Conservation (phyloP, 345 rosid genomes). For the Iberis pinnata region DNA sequence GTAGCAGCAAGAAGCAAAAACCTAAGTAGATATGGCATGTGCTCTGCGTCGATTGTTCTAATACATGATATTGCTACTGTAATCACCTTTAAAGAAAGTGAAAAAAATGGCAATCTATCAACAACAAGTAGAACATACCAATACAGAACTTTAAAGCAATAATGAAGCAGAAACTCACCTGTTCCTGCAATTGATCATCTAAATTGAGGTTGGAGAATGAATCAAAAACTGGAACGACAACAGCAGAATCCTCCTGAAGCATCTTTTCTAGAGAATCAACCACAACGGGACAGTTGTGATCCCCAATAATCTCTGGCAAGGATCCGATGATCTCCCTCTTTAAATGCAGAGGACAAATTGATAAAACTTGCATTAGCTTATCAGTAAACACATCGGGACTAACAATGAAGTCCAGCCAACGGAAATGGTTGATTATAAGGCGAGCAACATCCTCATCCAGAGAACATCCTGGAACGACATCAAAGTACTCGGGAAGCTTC, state of each 20-base stretch:
- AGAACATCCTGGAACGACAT: constrained; percentile 29
- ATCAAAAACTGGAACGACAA: constrained; percentile 67
- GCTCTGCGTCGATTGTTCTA: constrained; percentile 61
- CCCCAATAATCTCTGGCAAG: constrained; percentile 75
- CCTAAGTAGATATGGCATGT: constrained; percentile 66
- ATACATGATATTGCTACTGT: constrained; percentile 70
- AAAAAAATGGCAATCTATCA: constrained; percentile 10
- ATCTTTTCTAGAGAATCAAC: constrained; percentile 62
- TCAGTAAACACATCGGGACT: constrained; percentile 48
- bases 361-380: constrained; percentile 62
- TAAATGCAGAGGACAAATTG: constrained; percentile 53
- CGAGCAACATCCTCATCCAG: constrained; percentile 65
- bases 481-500: constrained; percentile 73
- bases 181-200: constrained; percentile 64
- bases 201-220: constrained; percentile 64
- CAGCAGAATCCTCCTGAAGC: constrained; percentile 69
- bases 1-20: constrained; percentile 76
- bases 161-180: constrained; percentile 35
- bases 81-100: constrained; percentile 40
- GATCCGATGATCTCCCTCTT: constrained; percentile 85
- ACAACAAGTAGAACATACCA: background rate
- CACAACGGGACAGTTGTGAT: constrained; percentile 43
- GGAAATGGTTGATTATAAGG: constrained; percentile 59
- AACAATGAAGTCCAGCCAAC: constrained; percentile 73
- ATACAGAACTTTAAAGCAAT: constrained; percentile 9